Evolutionary conservation across 2,329 filamentous ascomycete genomes (phyloP), one percentile per base, ranked within the genome.

Genomic region (Fusarium sp.): DNA sequence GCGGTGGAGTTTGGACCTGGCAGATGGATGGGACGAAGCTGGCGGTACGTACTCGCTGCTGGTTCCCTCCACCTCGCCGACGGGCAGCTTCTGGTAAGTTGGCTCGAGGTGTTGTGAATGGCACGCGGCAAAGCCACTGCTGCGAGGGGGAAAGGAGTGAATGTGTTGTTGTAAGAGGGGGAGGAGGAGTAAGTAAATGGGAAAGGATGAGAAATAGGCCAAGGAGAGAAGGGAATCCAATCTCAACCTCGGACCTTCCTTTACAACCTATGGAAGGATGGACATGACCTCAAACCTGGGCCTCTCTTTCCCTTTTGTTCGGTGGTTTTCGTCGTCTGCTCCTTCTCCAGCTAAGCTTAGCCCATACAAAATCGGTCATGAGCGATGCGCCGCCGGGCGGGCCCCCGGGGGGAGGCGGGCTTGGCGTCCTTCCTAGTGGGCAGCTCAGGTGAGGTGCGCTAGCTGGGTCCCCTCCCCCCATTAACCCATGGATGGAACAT

Each of bases 311-410:
- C 56, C 47, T 65, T 68, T 65, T 45, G 47, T 35, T 69, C 14
- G 20, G 54, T 60, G 45, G 50, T 66, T 47, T 63, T 29, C 57
- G 62, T 72, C 31, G 60, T 60, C 62, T 70, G 20, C 71, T 63
- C 68, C 68, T 74, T 69, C 71, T 66, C 54, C 54, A 65, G 59
- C 27, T 62, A 36, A 60, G 67, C 54, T 56, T 74, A 65, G 63
- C 70, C 60, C 56, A 67, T 63, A 45, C 62, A 57, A 36, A 57
- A 74, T 62, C 61, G 61, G 61, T 63, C 61, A 63, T 63, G 61
- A 63, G 61, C 61, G 61, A 63, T 63, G 45, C 60, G 61, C 40
- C 38, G 29, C 35, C 47, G 36, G 64, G 65, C 62, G 74, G 71
- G 58, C 63, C 64, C 65, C 57, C 40, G 36, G 50, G 47, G 45